Conservation (phyloP, 164 flowering plant species). For the Magnolia changhungtana region DNA sequence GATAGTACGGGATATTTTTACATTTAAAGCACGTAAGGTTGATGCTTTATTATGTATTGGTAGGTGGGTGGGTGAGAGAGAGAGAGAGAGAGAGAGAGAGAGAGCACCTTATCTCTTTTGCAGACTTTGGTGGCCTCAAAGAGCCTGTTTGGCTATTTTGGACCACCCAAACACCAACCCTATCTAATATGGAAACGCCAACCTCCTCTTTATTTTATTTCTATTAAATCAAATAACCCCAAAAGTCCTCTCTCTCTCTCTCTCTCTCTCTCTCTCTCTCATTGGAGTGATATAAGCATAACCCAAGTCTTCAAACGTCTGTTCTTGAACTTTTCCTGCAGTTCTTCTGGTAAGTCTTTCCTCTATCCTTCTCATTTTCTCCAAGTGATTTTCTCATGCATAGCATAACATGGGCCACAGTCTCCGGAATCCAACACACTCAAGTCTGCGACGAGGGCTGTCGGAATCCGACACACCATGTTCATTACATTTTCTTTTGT, state of each 20-base stretch:
- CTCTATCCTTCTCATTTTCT: background rate
- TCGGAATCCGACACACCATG: too few species aligned
- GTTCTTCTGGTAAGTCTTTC: slow-evolving; percentile 6
- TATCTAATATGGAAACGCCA: slow-evolving; percentile 67
- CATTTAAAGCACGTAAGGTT: too few species aligned
- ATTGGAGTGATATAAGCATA: background rate
- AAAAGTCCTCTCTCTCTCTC: background rate
- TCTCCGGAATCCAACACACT: too few species aligned
- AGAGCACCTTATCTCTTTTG: slow-evolving; percentile 4
- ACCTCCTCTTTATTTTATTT: background rate
- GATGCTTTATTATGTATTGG: too few species aligned
- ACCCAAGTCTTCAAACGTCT: background rate
- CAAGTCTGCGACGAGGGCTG: too few species aligned
- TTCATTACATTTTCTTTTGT: too few species aligned
- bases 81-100: background rate
- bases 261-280: background rate
- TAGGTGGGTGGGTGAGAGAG: too few species aligned
- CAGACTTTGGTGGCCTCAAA: background rate
- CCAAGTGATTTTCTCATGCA: background rate
- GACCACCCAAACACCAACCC: slow-evolving; percentile 71
- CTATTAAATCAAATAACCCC: background rate
- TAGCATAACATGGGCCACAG: background rate
- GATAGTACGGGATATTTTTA: too few species aligned
- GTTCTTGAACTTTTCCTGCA: slow-evolving; percentile 1
- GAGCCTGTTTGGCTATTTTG: slow-evolving; percentile 22